Conservation (phyloP, 345 rosid species). For the Erucastrum elatum region DNA sequence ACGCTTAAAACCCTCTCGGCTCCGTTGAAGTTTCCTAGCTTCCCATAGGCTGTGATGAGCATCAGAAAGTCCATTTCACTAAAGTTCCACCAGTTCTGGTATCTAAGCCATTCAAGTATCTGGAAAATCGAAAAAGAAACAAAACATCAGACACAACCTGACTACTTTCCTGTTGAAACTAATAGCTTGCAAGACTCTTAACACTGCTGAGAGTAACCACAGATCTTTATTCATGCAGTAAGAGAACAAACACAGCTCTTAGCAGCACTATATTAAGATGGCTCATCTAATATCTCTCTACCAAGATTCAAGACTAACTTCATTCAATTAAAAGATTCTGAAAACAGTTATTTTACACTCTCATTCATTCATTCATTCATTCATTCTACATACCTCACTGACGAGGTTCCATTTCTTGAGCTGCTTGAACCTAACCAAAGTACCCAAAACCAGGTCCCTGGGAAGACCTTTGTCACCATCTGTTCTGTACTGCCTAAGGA, state of each 20-base stretch:
- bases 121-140: slow-evolving; percentile 33
- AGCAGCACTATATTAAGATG: neutral
- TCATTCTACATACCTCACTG: slow-evolving; percentile 60
- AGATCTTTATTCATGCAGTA: too few species aligned
- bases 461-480: slow-evolving; percentile 54
- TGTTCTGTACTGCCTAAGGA: slow-evolving; percentile 54
- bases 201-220: slow-evolving; percentile 5
- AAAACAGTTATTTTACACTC: neutral
- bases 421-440: slow-evolving; percentile 90
- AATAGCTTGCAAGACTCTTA: neutral
- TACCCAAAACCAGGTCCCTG: slow-evolving; percentile 73
- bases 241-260: too few species aligned
- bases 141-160: slow-evolving; percentile 4
- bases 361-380: slow-evolving; percentile 1
- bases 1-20: slow-evolving; percentile 73
- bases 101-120: slow-evolving; percentile 93
- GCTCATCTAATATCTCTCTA: neutral
- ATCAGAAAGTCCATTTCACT: slow-evolving; percentile 81
- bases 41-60: slow-evolving; percentile 92
- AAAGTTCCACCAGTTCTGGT: slow-evolving; percentile 87
- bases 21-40: slow-evolving; percentile 78
- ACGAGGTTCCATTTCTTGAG: slow-evolving; percentile 84
- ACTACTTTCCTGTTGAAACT: neutral
- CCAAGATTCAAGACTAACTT: slow-evolving; percentile 11
- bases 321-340: neutral